Base-by-base conservation (phyloP, 75 land plant genomes). In the Pseudotsuga menziesii region DNA sequence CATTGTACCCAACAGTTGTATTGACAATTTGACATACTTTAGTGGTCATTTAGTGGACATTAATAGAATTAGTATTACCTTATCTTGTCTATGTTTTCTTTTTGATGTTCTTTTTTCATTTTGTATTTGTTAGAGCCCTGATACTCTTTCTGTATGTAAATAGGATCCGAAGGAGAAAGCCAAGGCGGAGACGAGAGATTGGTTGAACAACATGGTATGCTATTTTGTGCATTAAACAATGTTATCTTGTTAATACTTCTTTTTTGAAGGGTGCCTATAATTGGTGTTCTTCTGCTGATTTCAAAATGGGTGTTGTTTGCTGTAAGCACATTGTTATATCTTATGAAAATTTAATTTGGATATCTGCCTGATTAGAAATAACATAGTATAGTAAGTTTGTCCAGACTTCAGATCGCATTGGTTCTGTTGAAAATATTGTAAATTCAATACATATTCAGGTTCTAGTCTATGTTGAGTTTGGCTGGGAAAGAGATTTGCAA, bases 161-260 rank as follows among this genome's bases (percentile, higher is more conserved):
- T 76, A 97, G 99, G 99, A 97, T 86, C 99, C 98, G 64, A 94
- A 82, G 77, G 99, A 97, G 78, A 97, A 92, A 79, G 99, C 99
- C 39, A 97, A 97, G 78, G 78, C 93, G 56, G 99, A 97, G 82
- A 90, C 98, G 77, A 88, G 99, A 76, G 99, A 97, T 76, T 97
- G 99, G 99, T 73, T 97, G 79, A 97, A 97, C 81, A 92, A 83
- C 84, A 88, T 92, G 97, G 99, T 97, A 86, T 77, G 92, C 4
- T 64, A 39, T 25, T 25, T 57, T 75, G 12, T 59, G 61, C 48
- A 8, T 35, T 69, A 35, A 16, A 48, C 54, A 48, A 48, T 48
- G 11, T 48, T 48, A 48, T 48, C 54, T 48, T 11, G 54, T 48
- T 9, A 48, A 48, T 48, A 11, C 16, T 64, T 35, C 20, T 64